These are phyloP conservation scores for Aspergillus thermomutatus DNA, from an alignment of 2,329 filamentous ascomycete genomes.

Conservation along the genomic window DNA sequence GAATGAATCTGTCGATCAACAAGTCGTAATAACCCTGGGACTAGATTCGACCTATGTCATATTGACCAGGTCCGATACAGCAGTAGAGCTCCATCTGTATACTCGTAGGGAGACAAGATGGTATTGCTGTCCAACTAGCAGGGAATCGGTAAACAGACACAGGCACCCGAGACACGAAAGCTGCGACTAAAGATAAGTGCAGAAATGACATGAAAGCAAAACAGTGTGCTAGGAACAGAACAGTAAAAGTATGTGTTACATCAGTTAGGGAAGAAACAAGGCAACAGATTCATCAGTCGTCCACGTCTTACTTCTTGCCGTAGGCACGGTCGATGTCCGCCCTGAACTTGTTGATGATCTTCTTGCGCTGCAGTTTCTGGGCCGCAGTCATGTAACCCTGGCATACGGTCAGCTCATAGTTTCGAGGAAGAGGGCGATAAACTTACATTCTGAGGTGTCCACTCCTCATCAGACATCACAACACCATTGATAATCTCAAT, in stretches of 20 bases:
- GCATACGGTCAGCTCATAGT: conserved; percentile 22
- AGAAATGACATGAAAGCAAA: background rate
- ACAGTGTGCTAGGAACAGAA: background rate
- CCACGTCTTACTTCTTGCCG: conserved; percentile 43
- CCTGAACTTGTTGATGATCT: conserved; percentile 60
- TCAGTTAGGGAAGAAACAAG: background rate
- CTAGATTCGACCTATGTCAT: background rate
- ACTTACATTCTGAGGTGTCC: conserved; percentile 43
- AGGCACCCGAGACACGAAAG: background rate
- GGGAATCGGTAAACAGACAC: background rate
- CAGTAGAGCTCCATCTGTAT: background rate
- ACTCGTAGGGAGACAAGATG: background rate
- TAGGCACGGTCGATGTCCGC: conserved; percentile 62
- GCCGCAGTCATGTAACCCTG: conserved; percentile 66
- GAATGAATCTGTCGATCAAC: background rate
- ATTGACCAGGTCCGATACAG: background rate
- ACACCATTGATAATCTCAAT: conserved; percentile 45
- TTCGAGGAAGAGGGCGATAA: background rate
- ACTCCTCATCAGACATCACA: conserved; percentile 45
- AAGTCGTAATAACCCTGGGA: background rate
- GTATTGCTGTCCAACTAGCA: background rate
- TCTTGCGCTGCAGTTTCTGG: conserved; percentile 69
- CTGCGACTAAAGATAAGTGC: background rate
- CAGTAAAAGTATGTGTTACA: background rate
- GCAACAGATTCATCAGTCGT: background rate